Conservation (phyloP, 1,284 basidiomycete genomes). For the Puccinia triticina region DNA sequence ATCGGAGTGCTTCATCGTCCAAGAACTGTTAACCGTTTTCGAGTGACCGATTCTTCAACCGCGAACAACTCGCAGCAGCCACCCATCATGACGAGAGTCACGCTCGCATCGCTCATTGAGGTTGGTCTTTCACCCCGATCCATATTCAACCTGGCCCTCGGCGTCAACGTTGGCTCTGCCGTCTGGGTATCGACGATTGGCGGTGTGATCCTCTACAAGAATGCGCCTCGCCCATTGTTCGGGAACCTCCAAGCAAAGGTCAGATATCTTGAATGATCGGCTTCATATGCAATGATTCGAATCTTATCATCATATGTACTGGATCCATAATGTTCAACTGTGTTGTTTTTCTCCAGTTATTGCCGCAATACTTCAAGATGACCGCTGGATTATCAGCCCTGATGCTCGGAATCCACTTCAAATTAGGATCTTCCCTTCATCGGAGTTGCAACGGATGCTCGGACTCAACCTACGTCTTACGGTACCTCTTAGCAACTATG, state of each 20-base stretch:
- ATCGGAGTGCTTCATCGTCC: too few relatives aligned
- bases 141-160: constrained; percentile 32
- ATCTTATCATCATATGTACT: not conserved
- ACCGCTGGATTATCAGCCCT: constrained; percentile 67
- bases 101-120: constrained; percentile 26
- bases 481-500: constrained; percentile 28
- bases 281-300: not conserved
- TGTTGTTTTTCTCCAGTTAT: constrained; percentile 66
- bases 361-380: constrained; percentile 74
- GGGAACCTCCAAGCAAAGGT: constrained; percentile 67
- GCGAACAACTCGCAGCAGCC: not conserved
- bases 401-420: constrained; percentile 69
- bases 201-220: constrained; percentile 51
- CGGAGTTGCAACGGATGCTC: constrained; percentile 62
- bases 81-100: constrained; percentile 24
- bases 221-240: constrained; percentile 69
- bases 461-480: constrained; percentile 54
- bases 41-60: too few relatives aligned
- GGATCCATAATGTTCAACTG: not conserved
- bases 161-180: constrained; percentile 28
- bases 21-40: too few relatives aligned
- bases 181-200: constrained; percentile 52
- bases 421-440: constrained; percentile 66
- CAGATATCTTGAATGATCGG: not conserved
- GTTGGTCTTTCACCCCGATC: constrained; percentile 33